Evolutionary conservation across 2,329 filamentous ascomycete genomes (phyloP).

Genomic region (Botrytis squamosa): DNA sequence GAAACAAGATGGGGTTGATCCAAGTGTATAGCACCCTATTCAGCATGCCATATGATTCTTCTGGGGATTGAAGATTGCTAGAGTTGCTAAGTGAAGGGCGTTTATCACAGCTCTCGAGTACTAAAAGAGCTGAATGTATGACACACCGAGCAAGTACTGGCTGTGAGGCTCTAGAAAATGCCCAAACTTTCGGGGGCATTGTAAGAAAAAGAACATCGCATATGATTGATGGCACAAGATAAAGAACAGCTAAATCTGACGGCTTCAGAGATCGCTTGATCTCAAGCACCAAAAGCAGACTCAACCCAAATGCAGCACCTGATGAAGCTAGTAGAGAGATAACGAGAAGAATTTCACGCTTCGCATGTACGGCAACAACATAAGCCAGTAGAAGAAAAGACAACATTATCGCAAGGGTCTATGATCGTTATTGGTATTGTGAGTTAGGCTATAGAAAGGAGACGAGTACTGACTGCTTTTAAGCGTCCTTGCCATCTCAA

Average conservation of each 20-base stretch:
- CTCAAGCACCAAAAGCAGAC: neutral
- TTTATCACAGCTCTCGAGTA: slow-evolving; percentile 25
- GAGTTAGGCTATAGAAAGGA: neutral
- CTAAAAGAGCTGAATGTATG: slow-evolving; percentile 19
- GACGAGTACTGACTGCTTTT: neutral
- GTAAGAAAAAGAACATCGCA: neutral
- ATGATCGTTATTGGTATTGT: neutral
- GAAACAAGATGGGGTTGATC: slow-evolving; percentile 31
- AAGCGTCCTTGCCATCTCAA: neutral
- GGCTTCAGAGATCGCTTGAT: neutral
- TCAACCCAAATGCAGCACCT: neutral
- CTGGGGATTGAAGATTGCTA: slow-evolving; percentile 19
- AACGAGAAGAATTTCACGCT: neutral
- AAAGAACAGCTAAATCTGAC: neutral
- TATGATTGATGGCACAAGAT: neutral
- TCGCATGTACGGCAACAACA: neutral
- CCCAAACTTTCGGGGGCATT: neutral
- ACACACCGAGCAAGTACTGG: neutral
- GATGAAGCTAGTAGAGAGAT: neutral
- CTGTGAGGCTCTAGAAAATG: neutral
- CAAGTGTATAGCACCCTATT: slow-evolving; percentile 29
- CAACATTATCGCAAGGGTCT: neutral
- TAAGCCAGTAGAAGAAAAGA: neutral
- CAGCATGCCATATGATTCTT: slow-evolving; percentile 27
- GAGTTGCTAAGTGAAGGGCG: neutral